phyloP scores from a whole-genome alignment of 2,329 filamentous ascomycete species.

The Cercospora sp. region DNA sequence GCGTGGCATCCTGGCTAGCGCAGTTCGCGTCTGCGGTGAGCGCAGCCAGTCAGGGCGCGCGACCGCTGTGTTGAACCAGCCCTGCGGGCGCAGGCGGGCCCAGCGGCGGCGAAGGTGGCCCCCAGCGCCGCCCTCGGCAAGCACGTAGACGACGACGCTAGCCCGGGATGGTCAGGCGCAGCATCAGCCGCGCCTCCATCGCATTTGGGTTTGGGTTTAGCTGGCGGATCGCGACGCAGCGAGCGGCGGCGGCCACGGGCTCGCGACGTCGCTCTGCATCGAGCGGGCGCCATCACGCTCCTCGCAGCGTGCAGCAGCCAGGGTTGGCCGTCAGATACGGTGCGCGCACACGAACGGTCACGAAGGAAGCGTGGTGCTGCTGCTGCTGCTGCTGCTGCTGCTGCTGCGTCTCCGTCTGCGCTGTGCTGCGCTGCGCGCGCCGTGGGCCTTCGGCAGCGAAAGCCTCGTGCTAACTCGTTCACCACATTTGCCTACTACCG shows the following conservation, averaged over 20 bases:
- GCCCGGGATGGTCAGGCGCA: neutral
- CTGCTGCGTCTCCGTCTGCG: neutral
- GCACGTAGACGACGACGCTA: neutral
- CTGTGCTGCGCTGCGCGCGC: neutral
- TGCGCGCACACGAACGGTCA: neutral
- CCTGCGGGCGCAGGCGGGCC: no score
- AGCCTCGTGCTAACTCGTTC: neutral
- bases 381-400: neutral
- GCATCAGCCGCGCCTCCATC: neutral
- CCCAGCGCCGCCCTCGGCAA: neutral
- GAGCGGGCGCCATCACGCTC: neutral
- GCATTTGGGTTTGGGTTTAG: neutral
- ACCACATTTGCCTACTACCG: neutral
- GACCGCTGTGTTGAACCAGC: neutral
- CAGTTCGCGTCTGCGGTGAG: neutral
- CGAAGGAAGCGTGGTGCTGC: neutral
- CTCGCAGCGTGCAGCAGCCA: neutral
- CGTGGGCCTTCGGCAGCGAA: neutral
- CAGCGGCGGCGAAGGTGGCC: neutral
- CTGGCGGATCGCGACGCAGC: neutral
- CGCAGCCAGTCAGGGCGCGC: neutral
- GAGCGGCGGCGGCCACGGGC: neutral
- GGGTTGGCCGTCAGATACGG: neutral
- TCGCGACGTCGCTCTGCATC: neutral
- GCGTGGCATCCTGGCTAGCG: slow-evolving; percentile 8